Percentiles rank a stretch among this genome's conserved stretches.
phyloP scores from a whole-genome alignment of 331 rosid species.

The Erythrophleum ivorense region DNA sequence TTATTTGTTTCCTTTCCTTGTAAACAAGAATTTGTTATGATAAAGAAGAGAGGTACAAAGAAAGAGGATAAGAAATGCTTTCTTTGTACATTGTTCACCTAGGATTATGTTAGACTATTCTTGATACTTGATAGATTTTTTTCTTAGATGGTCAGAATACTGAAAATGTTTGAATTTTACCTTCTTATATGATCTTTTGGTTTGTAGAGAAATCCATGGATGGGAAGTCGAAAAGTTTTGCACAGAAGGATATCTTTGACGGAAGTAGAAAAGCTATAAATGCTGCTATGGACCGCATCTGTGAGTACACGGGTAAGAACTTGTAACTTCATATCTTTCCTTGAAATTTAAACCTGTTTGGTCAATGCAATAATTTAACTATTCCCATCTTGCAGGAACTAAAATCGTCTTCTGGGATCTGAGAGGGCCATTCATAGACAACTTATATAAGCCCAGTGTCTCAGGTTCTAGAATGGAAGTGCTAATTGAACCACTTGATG shows the following conservation, averaged over 20 bases:
- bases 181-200: conserved; percentile 12
- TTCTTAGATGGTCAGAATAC: conserved; percentile 12
- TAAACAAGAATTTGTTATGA: not conserved
- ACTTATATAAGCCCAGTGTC: conserved; percentile 84
- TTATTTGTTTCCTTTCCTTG: conserved; percentile 24
- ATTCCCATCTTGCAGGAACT: conserved; percentile 74
- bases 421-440: conserved; percentile 82
- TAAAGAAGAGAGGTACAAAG: not conserved
- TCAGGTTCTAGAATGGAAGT: conserved; percentile 81
- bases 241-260: conserved; percentile 76
- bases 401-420: conserved; percentile 94
- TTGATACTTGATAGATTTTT: not conserved
- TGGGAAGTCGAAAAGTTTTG: conserved; percentile 67
- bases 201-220: conserved; percentile 68
- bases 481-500: conserved; percentile 84
- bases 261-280: conserved; percentile 91
- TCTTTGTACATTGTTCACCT: conserved; percentile 12
- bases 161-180: conserved; percentile 14
- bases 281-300: conserved; percentile 82
- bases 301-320: conserved; percentile 87
- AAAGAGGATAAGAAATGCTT: conserved; percentile 12
- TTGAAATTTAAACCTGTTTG: conserved; percentile 37
- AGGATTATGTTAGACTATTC: not conserved
- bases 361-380: conserved; percentile 22
- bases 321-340: conserved; percentile 23